Percentiles rank a stretch among this genome's conserved stretches.
These are phyloP conservation scores for Peronospora belbahrii DNA, from an alignment of 352 stramenopile genomes.

Conservation along the genomic window DNA sequence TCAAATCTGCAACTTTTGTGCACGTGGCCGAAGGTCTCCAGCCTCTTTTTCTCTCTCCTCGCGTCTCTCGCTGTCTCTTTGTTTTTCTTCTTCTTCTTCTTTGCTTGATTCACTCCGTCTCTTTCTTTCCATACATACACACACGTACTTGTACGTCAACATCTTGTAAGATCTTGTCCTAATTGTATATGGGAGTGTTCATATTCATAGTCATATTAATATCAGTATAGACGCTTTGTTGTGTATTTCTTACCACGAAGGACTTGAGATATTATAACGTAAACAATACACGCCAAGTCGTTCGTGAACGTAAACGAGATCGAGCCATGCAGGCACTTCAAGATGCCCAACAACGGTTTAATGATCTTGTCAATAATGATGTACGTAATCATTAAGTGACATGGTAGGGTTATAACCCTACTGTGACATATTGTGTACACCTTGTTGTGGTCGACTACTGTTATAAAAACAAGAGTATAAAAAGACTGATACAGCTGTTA, in stretches of 20 bases:
- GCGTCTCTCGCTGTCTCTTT: too few relatives aligned
- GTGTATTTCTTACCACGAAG: conserved; percentile 22
- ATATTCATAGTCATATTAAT: too few relatives aligned
- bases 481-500: too few relatives aligned
- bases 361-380: conserved; percentile 68
- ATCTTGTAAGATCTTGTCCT: too few relatives aligned
- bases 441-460: too few relatives aligned
- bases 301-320: conserved; percentile 43
- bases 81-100: neutral
- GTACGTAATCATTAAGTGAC: conserved; percentile 17
- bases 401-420: too few relatives aligned
- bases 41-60: neutral
- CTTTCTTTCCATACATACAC: too few relatives aligned
- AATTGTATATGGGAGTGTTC: too few relatives aligned
- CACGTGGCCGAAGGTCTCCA: too few relatives aligned
- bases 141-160: conserved; percentile 1
- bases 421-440: too few relatives aligned
- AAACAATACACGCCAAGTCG: conserved; percentile 10
- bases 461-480: too few relatives aligned
- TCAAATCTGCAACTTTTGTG: conserved; percentile 10
- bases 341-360: conserved; percentile 73
- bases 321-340: conserved; percentile 65
- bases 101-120: conserved; percentile 25
- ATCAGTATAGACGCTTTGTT: too few relatives aligned
- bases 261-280: conserved; percentile 12